phyloP scores from a whole-genome alignment of 352 stramenopile genomes.

The Peronosclerospora sorghi region DNA sequence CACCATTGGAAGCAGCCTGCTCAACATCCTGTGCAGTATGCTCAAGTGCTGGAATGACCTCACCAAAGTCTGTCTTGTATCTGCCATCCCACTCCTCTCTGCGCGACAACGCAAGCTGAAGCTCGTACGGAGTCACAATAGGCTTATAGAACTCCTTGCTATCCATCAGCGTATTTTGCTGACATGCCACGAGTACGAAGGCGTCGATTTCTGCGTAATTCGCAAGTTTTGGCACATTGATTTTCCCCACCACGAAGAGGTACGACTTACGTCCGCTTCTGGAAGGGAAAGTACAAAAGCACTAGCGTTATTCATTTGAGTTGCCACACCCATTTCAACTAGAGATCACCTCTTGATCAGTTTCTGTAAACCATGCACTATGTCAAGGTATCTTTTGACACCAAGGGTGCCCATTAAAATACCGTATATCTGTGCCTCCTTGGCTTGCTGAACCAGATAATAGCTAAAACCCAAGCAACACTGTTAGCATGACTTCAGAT shows the following conservation, averaged over 20 bases:
- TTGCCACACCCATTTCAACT: not conserved
- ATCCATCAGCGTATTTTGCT: slow-evolving; percentile 91
- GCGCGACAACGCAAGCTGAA: slow-evolving; percentile 88
- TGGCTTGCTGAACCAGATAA: too few species aligned
- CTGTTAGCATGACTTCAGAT: too few species aligned
- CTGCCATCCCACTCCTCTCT: slow-evolving; percentile 83
- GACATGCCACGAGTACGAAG: slow-evolving; percentile 94
- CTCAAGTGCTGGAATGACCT: slow-evolving; percentile 57
- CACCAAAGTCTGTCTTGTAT: slow-evolving; percentile 75
- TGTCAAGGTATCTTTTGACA: too few species aligned
- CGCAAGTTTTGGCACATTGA: slow-evolving; percentile 94
- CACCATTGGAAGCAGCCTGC: slow-evolving; percentile 5
- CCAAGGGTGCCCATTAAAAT: too few species aligned
- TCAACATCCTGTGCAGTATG: slow-evolving; percentile 28
- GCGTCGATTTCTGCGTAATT: slow-evolving; percentile 97
- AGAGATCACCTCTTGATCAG: too few species aligned
- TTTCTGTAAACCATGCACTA: too few species aligned
- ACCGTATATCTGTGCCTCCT: too few species aligned
- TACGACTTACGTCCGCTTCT: slow-evolving; percentile 92
- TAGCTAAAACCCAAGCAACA: too few species aligned
- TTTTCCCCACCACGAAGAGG: slow-evolving; percentile 94
- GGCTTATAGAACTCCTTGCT: slow-evolving; percentile 87
- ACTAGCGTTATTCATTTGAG: slow-evolving; percentile 1
- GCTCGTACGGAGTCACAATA: slow-evolving; percentile 90
- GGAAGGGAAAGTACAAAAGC: slow-evolving; percentile 3